Evolutionary conservation across 2,329 filamentous ascomycete genomes (phyloP).

Genomic region (Pseudogymnoascus sp.): DNA sequence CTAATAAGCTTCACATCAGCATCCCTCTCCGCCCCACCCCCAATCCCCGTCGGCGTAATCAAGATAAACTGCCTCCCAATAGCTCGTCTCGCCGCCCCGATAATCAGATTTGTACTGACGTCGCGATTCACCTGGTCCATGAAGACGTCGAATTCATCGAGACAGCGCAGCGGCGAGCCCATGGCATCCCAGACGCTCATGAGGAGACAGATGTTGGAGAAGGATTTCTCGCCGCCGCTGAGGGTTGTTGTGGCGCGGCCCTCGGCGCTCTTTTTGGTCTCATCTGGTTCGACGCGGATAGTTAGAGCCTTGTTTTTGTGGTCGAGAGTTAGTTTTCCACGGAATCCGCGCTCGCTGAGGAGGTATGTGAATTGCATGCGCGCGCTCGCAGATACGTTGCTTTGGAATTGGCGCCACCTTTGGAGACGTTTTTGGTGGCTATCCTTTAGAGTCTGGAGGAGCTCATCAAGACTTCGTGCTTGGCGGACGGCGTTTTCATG

Average conservation of each 20-base stretch:
- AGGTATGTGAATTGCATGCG: constrained; percentile 82
- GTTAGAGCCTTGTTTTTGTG: constrained; percentile 69
- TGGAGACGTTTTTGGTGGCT: constrained; percentile 62
- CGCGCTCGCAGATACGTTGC: constrained; percentile 76
- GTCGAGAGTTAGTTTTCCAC: constrained; percentile 72
- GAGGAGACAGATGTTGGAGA: constrained; percentile 90
- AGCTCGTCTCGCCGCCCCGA: constrained; percentile 74
- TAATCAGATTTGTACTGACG: constrained; percentile 89
- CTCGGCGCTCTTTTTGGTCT: constrained; percentile 59
- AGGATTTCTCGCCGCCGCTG: constrained; percentile 95
- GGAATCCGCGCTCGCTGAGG: constrained; percentile 81
- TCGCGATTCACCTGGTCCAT: constrained; percentile 97
- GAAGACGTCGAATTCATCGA: constrained; percentile 98
- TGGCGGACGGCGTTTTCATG: constrained; percentile 38
- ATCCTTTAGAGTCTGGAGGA: constrained; percentile 40
- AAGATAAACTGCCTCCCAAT: constrained; percentile 93
- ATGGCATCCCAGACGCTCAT: constrained; percentile 96
- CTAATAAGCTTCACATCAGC: constrained; percentile 74
- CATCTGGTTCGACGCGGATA: constrained; percentile 65
- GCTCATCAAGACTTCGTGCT: constrained; percentile 38
- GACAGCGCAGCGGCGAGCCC: constrained; percentile 86
- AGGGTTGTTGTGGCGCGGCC: constrained; percentile 85
- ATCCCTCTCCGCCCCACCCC: constrained; percentile 49
- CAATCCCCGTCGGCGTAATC: constrained; percentile 85
- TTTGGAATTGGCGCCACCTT: constrained; percentile 76